phyloP scores from a whole-genome alignment of 1,139 yeast genomes.

The Saccharomyces hybrid region DNA sequence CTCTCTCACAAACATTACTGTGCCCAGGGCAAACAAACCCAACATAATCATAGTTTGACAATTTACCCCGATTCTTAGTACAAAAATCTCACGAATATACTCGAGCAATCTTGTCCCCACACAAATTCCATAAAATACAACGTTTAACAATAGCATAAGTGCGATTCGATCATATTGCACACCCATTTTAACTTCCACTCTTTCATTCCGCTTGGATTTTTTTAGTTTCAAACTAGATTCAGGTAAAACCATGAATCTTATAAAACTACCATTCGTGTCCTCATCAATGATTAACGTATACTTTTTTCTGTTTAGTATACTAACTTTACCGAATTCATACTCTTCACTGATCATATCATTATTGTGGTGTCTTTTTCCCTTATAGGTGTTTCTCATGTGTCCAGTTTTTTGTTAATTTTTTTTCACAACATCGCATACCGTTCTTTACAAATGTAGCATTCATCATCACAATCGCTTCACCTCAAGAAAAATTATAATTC shows the following conservation, averaged over 20 bases:
- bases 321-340: not conserved
- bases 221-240: slow-evolving; percentile 4
- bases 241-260: slow-evolving; percentile 9
- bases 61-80: not conserved
- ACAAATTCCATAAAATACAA: not conserved
- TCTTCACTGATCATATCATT: not conserved
- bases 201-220: slow-evolving; percentile 4
- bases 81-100: not conserved
- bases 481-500: not conserved
- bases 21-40: slow-evolving; percentile 1
- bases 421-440: not conserved
- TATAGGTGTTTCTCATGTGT: not conserved
- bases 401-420: not conserved
- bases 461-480: not conserved
- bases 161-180: not conserved
- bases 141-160: not conserved
- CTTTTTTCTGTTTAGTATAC: slow-evolving; percentile 1
- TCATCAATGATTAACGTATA: slow-evolving; percentile 6
- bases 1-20: slow-evolving; percentile 12
- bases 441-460: too few relatives aligned
- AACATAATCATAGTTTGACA: not conserved
- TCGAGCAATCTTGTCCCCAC: not conserved
- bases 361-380: not conserved
- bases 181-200: not conserved
- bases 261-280: slow-evolving; percentile 5